Base-by-base conservation (phyloP, 2,329 filamentous ascomycete genomes). In the Colletotrichum spinosum region DNA sequence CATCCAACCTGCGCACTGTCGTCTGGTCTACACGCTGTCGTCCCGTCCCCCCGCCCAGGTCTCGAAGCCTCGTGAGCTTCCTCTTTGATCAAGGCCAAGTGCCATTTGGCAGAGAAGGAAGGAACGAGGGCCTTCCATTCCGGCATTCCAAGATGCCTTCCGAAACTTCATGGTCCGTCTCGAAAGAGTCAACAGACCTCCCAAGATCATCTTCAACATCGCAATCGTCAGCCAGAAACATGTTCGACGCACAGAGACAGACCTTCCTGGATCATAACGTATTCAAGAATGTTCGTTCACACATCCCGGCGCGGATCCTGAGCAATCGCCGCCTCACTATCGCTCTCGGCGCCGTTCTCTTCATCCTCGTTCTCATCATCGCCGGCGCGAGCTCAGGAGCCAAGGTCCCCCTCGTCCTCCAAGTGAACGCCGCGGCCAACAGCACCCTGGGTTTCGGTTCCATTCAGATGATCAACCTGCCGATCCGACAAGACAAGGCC, bases 401-500 rank as follows among this genome's bases (percentile, higher is more conserved):
- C 13, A 25, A 39, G n/a, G 25, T 38, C n/a, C 25, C 52, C 13
- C 5, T 50, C 11, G 12, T 56, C 2, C 45, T 56, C 33, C 33
- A 33, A 12, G 8, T 68, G 35, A 44, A 54, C 42, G 67, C 69
- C 10, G 70, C 70, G 4, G 68, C 68, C 38, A 74, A 74, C 65
- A 54, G 68, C 41, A 74, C 72, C 4, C 61, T 74, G 15, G 72
- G 72, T 12, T 71, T 72, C 52, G 54, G 61, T 13, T 46, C 63
- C 11, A 72, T 73, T 49, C 50, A 67, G n/a, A 72, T 73, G 56
- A 61, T 75, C 58, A 74, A 73, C 63, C 55, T 73, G 38, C 55
- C 68, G 39, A 55, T 60, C 25, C 70, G 73, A 4, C 70, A 67
- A 58, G 73, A 75, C 57, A 71, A 72, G 48, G 59, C 67, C 38